phyloP scores from a whole-genome alignment of 2,329 filamentous ascomycete species.

The Pseudogymnoascus sp. region DNA sequence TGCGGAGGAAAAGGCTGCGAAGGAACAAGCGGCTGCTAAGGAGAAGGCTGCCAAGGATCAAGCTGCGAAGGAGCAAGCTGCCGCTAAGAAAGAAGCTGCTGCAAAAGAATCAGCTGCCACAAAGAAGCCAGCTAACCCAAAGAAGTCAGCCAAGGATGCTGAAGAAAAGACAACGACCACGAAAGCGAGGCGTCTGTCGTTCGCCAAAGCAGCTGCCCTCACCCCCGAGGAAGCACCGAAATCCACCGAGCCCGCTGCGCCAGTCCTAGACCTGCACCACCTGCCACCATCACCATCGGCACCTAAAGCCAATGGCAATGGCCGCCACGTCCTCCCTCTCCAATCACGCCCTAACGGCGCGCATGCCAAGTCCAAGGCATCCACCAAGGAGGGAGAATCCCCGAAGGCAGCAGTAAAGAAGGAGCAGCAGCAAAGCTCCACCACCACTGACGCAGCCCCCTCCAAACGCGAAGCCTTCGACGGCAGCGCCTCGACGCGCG shows the following conservation, averaged over 20 bases:
- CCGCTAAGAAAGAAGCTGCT: not conserved
- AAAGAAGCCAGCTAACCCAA: too few species aligned
- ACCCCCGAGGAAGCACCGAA: slow-evolving; percentile 2
- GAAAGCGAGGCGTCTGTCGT: not conserved
- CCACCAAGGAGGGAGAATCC: not conserved
- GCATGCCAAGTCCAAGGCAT: not conserved
- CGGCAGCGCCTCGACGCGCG: not conserved
- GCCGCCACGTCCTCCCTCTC: not conserved
- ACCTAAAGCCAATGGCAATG: slow-evolving; percentile 15
- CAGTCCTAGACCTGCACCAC: not conserved
- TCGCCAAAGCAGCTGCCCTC: not conserved
- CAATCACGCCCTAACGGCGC: not conserved
- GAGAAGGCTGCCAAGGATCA: not conserved
- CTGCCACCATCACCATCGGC: slow-evolving; percentile 3
- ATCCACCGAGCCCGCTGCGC: not conserved
- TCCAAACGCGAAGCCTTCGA: not conserved
- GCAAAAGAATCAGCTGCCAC: not conserved
- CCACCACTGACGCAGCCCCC: not conserved
- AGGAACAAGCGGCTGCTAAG: not conserved
- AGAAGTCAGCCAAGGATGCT: not conserved
- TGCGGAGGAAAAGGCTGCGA: not conserved
- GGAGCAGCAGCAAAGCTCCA: not conserved
- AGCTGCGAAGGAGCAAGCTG: not conserved
- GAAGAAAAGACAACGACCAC: not conserved
- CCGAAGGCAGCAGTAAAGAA: not conserved